Evolutionary conservation across 495 filamentous ascomycete genomes (phyloP), one percentile per base, ranked within the genome.

Genomic region (Tuber brumale): DNA sequence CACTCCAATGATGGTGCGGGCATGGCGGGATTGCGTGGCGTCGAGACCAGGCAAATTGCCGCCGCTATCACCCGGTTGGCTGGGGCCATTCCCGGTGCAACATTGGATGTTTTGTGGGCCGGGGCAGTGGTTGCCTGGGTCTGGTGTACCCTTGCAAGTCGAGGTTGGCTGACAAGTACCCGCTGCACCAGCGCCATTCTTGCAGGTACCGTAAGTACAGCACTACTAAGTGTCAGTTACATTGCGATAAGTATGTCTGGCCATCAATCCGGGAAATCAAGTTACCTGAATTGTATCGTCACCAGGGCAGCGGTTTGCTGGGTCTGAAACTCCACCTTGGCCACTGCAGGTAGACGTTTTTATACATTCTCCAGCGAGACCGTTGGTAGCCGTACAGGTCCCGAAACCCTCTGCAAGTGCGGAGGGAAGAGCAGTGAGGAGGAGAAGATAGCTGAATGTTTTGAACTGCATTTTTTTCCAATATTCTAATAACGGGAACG

Each of bases 51-150:
- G 43, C 35, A 74, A 48, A 18, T 74, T 74, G 6, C 39, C 39
- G 5, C 70, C 70, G 5, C 70, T 35, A 14, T 14, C 27, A 0
- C n/a, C 31, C 19, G 51, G 51, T 31, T n/a, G 46, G 51, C n/a
- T 31, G 51, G 51, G 51, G 35, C 70, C 70, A n/a, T 39, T 5
- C 2, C 70, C 70, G n/a, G 43, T 45, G 70, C 70, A 71, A 8
- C 70, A 71, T 42, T 71, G 39, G 70, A 71, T 71, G 35, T 71
- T 0, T 21, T 41, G 43, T 6, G 70, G 70, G 31, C 70, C 70
- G 18, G 70, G 70, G 18, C 70, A 71, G 35, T 71, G 43, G 70
- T 66, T 66, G 0, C 57, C 57, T 66, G 57, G 57, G 57, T 66
- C 57, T 66, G 57, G n/a, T 66, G 57, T 66, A 31, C 57, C 57